A percentile compares a stretch with the other conserved stretches of the same genome.
Evolutionary conservation across 1,284 basidiomycete genomes (phyloP).

Genomic region (Malassezia furfur): DNA sequence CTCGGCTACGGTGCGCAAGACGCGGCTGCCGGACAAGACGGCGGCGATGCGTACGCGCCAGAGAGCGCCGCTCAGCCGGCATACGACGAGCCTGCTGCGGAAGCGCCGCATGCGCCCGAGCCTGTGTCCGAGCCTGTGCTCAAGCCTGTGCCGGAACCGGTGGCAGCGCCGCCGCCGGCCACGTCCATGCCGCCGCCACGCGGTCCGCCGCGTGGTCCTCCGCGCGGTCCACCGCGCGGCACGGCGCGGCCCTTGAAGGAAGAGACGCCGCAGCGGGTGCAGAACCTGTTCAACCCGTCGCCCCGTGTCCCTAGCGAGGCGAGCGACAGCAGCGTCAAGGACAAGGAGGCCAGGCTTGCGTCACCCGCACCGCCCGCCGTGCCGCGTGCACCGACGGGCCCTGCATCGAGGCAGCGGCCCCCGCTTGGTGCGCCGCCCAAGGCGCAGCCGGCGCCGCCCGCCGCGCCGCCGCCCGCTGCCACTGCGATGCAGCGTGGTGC

Average conservation of each 20-base stretch:
- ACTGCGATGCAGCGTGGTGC: too few relatives aligned
- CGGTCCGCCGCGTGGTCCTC: neutral
- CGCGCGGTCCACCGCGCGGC: neutral
- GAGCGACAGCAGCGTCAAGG: neutral
- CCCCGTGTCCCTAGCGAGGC: neutral
- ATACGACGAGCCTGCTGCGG: neutral
- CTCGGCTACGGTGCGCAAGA: conserved; percentile 5
- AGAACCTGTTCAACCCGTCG: conserved; percentile 1
- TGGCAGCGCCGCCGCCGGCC: neutral
- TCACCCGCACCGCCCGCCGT: too few relatives aligned
- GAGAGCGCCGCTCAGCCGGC: too few relatives aligned
- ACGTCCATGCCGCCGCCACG: neutral
- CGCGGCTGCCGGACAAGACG: conserved; percentile 3
- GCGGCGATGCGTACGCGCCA: neutral
- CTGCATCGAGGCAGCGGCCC: too few relatives aligned
- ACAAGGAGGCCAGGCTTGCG: neutral
- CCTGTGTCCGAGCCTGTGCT: neutral
- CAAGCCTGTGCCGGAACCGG: neutral
- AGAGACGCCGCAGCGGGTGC: neutral
- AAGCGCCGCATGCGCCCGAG: neutral
- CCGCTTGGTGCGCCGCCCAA: too few relatives aligned
- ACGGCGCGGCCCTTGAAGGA: neutral
- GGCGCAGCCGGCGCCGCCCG: too few relatives aligned
- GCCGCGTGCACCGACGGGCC: too few relatives aligned
- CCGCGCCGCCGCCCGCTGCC: too few relatives aligned